phyloP scores from a whole-genome alignment of 305 asterid genomes.

The Solanum hybrid region DNA sequence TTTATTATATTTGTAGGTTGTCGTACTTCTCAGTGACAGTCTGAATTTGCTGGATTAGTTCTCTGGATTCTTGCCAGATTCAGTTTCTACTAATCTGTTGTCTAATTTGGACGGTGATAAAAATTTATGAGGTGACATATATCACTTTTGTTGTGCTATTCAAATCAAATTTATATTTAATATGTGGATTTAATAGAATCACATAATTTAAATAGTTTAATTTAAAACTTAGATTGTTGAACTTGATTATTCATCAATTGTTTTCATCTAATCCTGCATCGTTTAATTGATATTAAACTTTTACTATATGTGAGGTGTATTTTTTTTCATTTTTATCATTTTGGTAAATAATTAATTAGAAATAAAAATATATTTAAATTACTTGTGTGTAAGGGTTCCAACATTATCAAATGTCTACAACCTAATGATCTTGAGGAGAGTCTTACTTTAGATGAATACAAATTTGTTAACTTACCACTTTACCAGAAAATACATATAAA shows the following conservation, averaged over 20 bases:
- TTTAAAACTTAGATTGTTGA: not conserved
- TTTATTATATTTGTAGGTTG: no score
- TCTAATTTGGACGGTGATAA: not conserved
- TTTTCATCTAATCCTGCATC: not conserved
- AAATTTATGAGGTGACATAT: not conserved
- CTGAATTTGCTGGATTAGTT: constrained; percentile 86
- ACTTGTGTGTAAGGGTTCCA: not conserved
- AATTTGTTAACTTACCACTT: not conserved
- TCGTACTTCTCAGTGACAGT: constrained; percentile 19
- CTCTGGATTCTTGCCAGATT: constrained; percentile 76
- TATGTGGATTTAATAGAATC: not conserved
- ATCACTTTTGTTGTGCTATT: no score
- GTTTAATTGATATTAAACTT: not conserved
- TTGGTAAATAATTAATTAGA: not conserved
- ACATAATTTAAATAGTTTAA: not conserved
- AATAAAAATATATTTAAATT: not conserved
- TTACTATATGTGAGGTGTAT: not conserved
- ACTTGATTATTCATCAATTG: not conserved
- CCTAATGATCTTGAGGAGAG: not conserved
- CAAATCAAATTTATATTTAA: no score
- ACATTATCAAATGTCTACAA: not conserved
- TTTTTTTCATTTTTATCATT: not conserved
- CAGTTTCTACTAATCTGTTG: not conserved
- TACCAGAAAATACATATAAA: not conserved
- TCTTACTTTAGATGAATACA: not conserved